phyloP scores from a whole-genome alignment of 139 green algal genomes.

The Chlamydomonas asymmetrica region DNA sequence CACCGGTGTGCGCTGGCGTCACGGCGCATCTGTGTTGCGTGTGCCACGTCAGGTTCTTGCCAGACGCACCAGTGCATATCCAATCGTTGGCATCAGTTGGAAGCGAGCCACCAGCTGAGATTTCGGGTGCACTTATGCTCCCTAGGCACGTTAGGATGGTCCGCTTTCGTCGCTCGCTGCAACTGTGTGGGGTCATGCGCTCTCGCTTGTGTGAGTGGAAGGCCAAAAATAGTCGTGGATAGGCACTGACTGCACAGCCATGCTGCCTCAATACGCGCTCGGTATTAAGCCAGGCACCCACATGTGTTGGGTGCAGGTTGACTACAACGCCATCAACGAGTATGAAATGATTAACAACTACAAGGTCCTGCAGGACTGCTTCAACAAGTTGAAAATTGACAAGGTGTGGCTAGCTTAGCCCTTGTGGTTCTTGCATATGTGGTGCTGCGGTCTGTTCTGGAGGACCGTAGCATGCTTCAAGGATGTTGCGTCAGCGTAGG shows the following conservation, averaged over 20 bases:
- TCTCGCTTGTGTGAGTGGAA: no score
- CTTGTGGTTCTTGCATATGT: not conserved
- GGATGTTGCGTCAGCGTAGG: no score
- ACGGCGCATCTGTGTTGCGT: not conserved
- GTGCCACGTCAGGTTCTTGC: not conserved
- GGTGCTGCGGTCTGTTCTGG: not conserved
- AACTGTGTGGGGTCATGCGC: no score
- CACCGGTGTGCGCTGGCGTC: not conserved
- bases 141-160: no score
- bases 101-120: no score
- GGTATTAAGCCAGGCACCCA: not conserved
- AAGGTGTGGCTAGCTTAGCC: conserved; percentile 83
- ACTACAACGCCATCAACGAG: conserved; percentile 95
- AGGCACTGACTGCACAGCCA: no score
- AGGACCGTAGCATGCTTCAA: no score
- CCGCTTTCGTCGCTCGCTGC: no score
- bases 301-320: conserved; percentile 75
- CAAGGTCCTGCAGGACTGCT: conserved; percentile 95
- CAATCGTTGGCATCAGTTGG: no score
- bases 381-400: conserved; percentile 88
- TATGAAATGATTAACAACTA: conserved; percentile 97
- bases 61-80: not conserved
- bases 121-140: no score
- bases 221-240: no score
- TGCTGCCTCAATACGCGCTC: not conserved